Evolutionary conservation across 176 grass and related monocot genomes (phyloP), one percentile per base, ranked within the genome.

Genomic region (Triticum dicoccoides): DNA sequence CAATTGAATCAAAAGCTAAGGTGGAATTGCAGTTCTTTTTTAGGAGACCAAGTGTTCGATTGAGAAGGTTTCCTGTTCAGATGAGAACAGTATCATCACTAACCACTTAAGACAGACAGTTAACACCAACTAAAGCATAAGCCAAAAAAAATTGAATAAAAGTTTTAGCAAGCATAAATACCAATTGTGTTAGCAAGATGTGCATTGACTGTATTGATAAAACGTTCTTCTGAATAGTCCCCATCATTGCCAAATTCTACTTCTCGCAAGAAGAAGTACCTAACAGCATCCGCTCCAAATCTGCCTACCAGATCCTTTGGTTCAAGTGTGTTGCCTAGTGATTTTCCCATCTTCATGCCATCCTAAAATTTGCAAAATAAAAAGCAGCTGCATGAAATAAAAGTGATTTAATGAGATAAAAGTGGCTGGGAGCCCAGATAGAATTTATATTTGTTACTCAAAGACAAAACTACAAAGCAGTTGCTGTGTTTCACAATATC

Each of bases 331-430:
- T 98, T 98, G 73, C 96, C 96, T 80, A 98, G 80, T 82, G 96
- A 98, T 89, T 98, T 98, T 21, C 96, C 96, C 96, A 98, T 98
- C 79, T 98, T 98, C 96, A 92, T 86, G 82, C 96, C 96, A 92
- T 95, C 96, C 96, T 98, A 91, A 81, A 88, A 91, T 93, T 92
- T 93, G 86, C 72, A 95, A 87, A 88, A 95, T 76, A 90, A 84
- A 89, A 91, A 69, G 7, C 27, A 89, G 54, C 61, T 87, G 44
- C 86, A 83, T 92, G 86, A 94, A 91, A 78, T 87, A 78, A 84
- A 86, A 90, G 41, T 81, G 38, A 59, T 42, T 82, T 41, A 73
- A 84, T 79, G 80, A 89, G 83, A 87, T 21, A 80, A 89, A 77
- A 37, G 15, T 42, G 61, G 14, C 77, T 81, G 45, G 34, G 11